Evolutionary conservation across 169 alveolate genomes (phyloP).

Genomic region (Haemoproteus tartakovskyi): DNA sequence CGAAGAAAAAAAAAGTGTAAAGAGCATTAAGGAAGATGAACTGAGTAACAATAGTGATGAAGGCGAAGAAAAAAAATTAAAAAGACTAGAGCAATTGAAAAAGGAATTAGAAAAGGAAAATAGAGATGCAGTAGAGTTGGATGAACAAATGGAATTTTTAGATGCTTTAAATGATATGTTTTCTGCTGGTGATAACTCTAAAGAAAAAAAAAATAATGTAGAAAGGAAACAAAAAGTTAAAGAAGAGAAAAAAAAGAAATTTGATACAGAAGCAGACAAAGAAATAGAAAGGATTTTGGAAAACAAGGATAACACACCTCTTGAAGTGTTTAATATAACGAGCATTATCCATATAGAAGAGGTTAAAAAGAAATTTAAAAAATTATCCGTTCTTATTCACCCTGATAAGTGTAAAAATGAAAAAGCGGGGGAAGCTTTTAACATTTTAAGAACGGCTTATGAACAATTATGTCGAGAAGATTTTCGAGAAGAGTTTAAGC

Average conservation of each 20-base stretch:
- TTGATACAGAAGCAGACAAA: slow-evolving; percentile 29
- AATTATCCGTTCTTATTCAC: slow-evolving; percentile 83
- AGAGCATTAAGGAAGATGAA: too few relatives aligned
- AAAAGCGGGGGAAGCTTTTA: slow-evolving; percentile 89
- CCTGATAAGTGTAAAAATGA: slow-evolving; percentile 89
- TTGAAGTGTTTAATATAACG: slow-evolving; percentile 44
- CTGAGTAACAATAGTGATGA: too few relatives aligned
- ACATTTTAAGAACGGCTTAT: slow-evolving; percentile 80
- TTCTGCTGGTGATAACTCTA: too few relatives aligned
- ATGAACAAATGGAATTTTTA: too few relatives aligned
- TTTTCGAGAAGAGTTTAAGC: slow-evolving; percentile 76
- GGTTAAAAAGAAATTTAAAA: slow-evolving; percentile 70
- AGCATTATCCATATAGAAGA: slow-evolving; percentile 45
- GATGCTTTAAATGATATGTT: too few relatives aligned
- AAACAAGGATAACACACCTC: slow-evolving; percentile 47
- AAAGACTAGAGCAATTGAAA: too few relatives aligned
- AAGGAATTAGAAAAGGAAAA: too few relatives aligned
- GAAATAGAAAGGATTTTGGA: slow-evolving; percentile 47
- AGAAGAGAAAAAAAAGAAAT: slow-evolving; percentile 2
- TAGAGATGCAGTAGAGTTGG: too few relatives aligned
- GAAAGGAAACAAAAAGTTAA: not conserved
- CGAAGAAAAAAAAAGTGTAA: not conserved
- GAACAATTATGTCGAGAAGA: slow-evolving; percentile 81
- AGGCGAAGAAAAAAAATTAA: too few relatives aligned
- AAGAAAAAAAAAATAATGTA: not conserved